Evolutionary conservation across 257 asterid species (phyloP).

Genomic region (Vinca minor): DNA sequence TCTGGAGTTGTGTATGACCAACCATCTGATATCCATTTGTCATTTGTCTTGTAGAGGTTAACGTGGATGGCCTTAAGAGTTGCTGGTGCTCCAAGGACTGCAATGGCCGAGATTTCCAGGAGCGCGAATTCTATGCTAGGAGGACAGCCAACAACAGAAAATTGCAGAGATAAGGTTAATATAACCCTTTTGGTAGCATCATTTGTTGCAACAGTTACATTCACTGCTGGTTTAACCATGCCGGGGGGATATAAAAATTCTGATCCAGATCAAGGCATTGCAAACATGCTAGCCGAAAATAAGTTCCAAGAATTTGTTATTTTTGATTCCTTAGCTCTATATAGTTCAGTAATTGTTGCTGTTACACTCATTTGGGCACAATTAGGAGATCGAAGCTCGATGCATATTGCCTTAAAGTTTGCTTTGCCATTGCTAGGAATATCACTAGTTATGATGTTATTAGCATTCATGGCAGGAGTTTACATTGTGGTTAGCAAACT

Average conservation of each 20-base stretch:
- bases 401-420: conserved; percentile 26
- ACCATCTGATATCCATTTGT: background rate
- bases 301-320: conserved; percentile 39
- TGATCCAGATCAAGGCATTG: conserved; percentile 33
- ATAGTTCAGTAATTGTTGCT: conserved; percentile 35
- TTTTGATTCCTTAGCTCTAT: conserved; percentile 42
- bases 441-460: conserved; percentile 38
- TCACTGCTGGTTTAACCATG: conserved; percentile 39
- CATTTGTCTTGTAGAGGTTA: conserved; percentile 7
- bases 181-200: conserved; percentile 43
- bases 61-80: conserved; percentile 15
- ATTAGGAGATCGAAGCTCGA: conserved; percentile 32
- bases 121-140: conserved; percentile 15
- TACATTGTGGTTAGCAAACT: conserved; percentile 41
- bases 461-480: conserved; percentile 40
- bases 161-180: conserved; percentile 42
- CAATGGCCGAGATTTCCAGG: background rate
- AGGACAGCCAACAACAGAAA: conserved; percentile 28
- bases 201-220: conserved; percentile 43
- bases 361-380: conserved; percentile 50
- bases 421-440: conserved; percentile 37
- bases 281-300: conserved; percentile 32
- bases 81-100: conserved; percentile 3
- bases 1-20: too few species aligned
- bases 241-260: conserved; percentile 41